A percentile compares a stretch with the other conserved stretches of the same genome.
Conservation (phyloP, 176 grass and related monocot species). For the Neostapfia colusana region DNA sequence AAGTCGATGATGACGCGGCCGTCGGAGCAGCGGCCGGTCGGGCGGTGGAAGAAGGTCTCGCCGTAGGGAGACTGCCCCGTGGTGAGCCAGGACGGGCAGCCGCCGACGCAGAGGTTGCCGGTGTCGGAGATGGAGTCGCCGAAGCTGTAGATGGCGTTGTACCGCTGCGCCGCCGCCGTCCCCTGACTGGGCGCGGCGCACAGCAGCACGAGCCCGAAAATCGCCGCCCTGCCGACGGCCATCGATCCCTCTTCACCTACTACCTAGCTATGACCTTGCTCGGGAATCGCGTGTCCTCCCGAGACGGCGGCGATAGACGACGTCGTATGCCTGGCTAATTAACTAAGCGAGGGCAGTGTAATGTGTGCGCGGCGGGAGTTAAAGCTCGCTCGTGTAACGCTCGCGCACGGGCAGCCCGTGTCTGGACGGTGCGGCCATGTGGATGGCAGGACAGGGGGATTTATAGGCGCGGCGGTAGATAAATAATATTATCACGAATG, state of each 20-base stretch:
- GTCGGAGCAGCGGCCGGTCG: conserved; percentile 78
- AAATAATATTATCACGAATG: too few relatives aligned
- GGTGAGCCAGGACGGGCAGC: conserved; percentile 66
- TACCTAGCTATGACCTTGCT: background rate
- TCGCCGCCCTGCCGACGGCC: background rate
- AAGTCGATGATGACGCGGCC: conserved; percentile 79
- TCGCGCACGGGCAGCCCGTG: background rate
- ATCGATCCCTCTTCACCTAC: background rate
- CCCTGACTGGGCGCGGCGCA: background rate
- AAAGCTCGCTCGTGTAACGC: background rate
- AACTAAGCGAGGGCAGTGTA: background rate
- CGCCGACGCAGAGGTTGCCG: conserved; percentile 67
- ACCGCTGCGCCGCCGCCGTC: conserved; percentile 30
- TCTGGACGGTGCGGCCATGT: conserved; percentile 23
- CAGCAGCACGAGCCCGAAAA: background rate
- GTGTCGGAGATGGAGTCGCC: conserved; percentile 84
- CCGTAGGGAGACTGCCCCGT: conserved; percentile 63
- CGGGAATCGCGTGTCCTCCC: background rate
- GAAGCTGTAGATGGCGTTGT: conserved; percentile 77
- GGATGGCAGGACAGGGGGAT: conserved; percentile 12
- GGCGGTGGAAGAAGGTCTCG: conserved; percentile 69
- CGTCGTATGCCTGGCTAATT: too few relatives aligned
- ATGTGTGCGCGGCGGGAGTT: background rate
- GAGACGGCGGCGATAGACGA: too few relatives aligned
- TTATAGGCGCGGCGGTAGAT: conserved; percentile 35